phyloP scores from a whole-genome alignment of 2,329 filamentous ascomycete genomes.

The Fusarium sp. region DNA sequence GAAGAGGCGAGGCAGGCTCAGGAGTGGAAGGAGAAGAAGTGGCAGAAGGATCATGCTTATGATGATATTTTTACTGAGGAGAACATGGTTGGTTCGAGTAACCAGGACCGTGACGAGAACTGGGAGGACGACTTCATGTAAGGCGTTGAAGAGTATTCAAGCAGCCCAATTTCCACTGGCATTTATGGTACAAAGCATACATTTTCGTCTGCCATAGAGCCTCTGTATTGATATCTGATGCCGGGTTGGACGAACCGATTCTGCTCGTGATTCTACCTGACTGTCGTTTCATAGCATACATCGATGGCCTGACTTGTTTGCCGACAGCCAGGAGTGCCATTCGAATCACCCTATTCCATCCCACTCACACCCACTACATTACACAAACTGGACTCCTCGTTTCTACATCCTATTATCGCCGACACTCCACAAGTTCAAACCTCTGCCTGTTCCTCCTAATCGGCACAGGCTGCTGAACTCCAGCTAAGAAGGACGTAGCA shows the following conservation, averaged over 20 bases:
- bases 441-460: too few species aligned
- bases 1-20: conserved; percentile 79
- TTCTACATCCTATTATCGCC: not conserved
- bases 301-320: too few species aligned
- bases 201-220: not conserved
- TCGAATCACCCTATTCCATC: too few species aligned
- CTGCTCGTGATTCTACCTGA: not conserved
- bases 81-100: conserved; percentile 80
- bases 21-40: conserved; percentile 89
- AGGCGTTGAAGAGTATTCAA: not conserved
- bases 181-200: not conserved
- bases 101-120: conserved; percentile 82
- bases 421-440: fast-evolving
- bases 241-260: not conserved
- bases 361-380: too few species aligned
- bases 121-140: conserved; percentile 97
- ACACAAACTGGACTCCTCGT: not conserved
- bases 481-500: not conserved
- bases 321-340: too few species aligned
- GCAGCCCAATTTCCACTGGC: not conserved
- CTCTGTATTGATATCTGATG: not conserved
- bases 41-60: conserved; percentile 97
- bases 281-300: not conserved
- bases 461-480: not conserved
- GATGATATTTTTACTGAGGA: conserved; percentile 91